Evolutionary conservation across 352 stramenopile species (phyloP), one percentile per base, ranked within the genome.

Genomic region (Globisporangium solare): DNA sequence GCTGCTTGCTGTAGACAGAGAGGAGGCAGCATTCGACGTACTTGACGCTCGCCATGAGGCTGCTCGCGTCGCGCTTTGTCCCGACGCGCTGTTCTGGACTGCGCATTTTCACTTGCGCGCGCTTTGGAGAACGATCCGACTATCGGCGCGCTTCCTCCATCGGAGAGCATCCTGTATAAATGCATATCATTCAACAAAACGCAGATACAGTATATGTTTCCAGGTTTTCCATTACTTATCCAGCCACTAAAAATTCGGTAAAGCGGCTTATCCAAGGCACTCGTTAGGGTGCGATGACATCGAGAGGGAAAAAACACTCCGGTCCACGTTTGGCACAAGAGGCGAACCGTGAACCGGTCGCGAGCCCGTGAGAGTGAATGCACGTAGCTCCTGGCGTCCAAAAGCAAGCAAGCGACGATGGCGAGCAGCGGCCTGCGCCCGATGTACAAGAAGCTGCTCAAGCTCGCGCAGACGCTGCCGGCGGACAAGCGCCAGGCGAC

Each of bases 401-500:
- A n/a, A n/a, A n/a, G n/a, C n/a, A n/a, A n/a, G n/a, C n/a, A n/a
- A n/a, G n/a, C n/a, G n/a, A n/a, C n/a, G n/a, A n/a, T 17, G 10
- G 50, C 51, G 57, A 45, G 56, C 35, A 42, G 67, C 24, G 76
- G 86, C 64, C 49, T 89, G 57, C 76, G 76, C n/a, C 74, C 80
- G 45, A 58, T 92, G 59, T 95, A 93, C 70, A 95, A 93, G 76
- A 89, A 88, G 71, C 69, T 95, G 53, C 66, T 95, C 66, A 69
- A 74, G 40, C 61, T 93, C 37, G 85, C 85, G 47, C 80, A 91
- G 70, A 83, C 68, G 54, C 71, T 93, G 40, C 83, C 85, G 27
- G 79, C 79, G 42, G 54, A 61, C 57, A 91, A 93, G 68, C 79
- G 80, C 24, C 69, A 82, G 47, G 24, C 61, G 31, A 87, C 79